Base-by-base conservation (phyloP, 116 monocot genomes). In the Zostera marina region DNA sequence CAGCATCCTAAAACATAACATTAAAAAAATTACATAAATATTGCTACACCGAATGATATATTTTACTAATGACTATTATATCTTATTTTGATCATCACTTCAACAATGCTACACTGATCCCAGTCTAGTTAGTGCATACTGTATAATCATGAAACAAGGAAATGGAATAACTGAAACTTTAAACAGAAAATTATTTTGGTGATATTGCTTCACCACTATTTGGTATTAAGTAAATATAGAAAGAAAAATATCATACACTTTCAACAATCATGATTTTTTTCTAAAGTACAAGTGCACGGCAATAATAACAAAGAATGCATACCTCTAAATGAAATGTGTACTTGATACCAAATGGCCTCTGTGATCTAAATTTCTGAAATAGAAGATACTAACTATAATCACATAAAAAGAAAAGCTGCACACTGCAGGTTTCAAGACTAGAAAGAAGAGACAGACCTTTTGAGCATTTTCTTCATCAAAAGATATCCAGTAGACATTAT, bases 251-350 rank as follows among this genome's bases (percentile, higher is more conserved):
- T 32, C 32, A 32, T 32, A 5, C 32, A 32, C 32, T 32, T 32
- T 32, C 32, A 32, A 32, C 32, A 26, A 26, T 26, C 3, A 26
- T 26, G 4, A 2, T 26, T 32, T 32, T 32, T 32, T 2, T 32
- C 32, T 32, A 32, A 32, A 5, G 32, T 32, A 20, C 22, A 7
- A 11, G 16, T 16, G 16, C 0, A 25, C 25, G 0, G 11, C 14
- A 25, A 25, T 11, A 25, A 8, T 38, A 26, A 32, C 0, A 55
- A 26, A 15, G 7, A 12, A 32, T 22, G n/a, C 24, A 11, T 13
- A 96, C 89, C 96, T 96, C 96, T 53, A 96, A 78, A 69, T 96
- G 96, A 63, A 96, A 96, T 72, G 82, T 79, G 74, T 96, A 96
- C 74, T 88, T 82, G 48, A 85, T 89, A 51, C 96, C 89, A 61